Evolutionary conservation across 2,329 filamentous ascomycete genomes (phyloP), one percentile per base, ranked within the genome.

Genomic region (Microascus cirrosus): DNA sequence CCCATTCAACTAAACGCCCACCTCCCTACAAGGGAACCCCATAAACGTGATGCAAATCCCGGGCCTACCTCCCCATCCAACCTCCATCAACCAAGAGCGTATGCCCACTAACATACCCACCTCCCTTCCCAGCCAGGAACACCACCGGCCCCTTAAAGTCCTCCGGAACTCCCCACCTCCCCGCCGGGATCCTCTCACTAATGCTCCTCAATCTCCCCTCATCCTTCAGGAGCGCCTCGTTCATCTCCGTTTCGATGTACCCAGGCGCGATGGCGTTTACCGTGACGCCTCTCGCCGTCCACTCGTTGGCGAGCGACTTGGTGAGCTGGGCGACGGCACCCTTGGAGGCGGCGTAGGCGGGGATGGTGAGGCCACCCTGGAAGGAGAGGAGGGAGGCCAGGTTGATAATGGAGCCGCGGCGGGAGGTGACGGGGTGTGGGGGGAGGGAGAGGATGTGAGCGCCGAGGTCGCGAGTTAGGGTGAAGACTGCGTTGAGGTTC

Each of bases 161-260:
- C 28, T 95, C 90, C 0, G 90, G 87, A 12, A 70, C 77, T 0
- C 90, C 91, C 90, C 91, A 95, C 63, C 90, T 76, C 0, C 87
- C 90, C 0, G 89, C 89, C 0, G 91, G 91, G 65, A 96, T 96
- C 59, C 90, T 77, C 36, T 83, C 84, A 66, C 88, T 79, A 64
- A 96, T 96, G 65, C 86, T 86, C 62, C 78, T 82, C 60, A 87
- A 79, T 39, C 91, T 76, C 63, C 80, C 81, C 65, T 80, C 71
- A 70, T 96, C 85, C 55, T 85, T 81, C 51, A 95, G 82, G 66
- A 96, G 72, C 2, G 90, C 91, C 63, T 79, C 80, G 69, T 96
- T 96, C 92, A 96, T 96, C 60, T 96, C 91, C n/a, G 91, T 96
- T 55, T 82, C 88, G 64, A 95, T 89, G 71, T 96, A 96, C 0